Percentiles rank a stretch among this genome's conserved stretches.
phyloP scores from a whole-genome alignment of 164 flowering plant genomes.

The Sextonia rubra region DNA sequence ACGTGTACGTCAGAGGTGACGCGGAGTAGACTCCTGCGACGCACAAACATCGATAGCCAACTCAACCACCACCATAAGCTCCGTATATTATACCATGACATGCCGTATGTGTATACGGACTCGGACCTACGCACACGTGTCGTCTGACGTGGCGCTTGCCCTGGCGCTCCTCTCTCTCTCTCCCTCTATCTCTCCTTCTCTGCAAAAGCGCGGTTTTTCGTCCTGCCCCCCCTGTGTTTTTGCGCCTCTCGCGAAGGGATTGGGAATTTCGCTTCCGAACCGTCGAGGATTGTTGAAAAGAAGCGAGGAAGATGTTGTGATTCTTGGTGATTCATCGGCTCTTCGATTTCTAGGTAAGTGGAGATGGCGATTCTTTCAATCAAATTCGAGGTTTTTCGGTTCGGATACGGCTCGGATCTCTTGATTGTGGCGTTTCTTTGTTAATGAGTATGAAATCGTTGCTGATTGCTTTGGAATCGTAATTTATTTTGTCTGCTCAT shows the following conservation, averaged over 20 bases:
- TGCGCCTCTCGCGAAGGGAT: background rate
- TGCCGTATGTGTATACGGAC: conserved; percentile 12
- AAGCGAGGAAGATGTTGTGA: background rate
- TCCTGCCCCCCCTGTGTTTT: background rate
- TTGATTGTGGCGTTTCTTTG: conserved; percentile 2
- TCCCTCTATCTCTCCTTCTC: conserved; percentile 10
- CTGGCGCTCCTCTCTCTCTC: conserved; percentile 35
- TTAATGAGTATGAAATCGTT: background rate
- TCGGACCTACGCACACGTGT: conserved; percentile 57
- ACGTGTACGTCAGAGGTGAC: background rate
- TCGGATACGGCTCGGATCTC: background rate
- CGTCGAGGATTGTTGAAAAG: background rate
- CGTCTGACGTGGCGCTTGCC: conserved; percentile 67
- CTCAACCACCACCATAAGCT: conserved; percentile 50
- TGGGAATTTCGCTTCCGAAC: background rate
- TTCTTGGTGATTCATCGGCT: background rate
- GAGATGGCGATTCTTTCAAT: conserved; percentile 1
- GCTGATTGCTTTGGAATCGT: background rate
- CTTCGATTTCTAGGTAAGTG: conserved; percentile 17
- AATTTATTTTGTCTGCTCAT: background rate
- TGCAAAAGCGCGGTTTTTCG: background rate
- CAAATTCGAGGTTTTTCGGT: conserved; percentile 1
- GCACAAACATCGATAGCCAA: conserved; percentile 43
- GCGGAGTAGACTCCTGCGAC: conserved; percentile 23
- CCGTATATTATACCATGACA: conserved; percentile 10